phyloP scores from a whole-genome alignment of 164 flowering plant species.

The Magnolia kwangsiensis region DNA sequence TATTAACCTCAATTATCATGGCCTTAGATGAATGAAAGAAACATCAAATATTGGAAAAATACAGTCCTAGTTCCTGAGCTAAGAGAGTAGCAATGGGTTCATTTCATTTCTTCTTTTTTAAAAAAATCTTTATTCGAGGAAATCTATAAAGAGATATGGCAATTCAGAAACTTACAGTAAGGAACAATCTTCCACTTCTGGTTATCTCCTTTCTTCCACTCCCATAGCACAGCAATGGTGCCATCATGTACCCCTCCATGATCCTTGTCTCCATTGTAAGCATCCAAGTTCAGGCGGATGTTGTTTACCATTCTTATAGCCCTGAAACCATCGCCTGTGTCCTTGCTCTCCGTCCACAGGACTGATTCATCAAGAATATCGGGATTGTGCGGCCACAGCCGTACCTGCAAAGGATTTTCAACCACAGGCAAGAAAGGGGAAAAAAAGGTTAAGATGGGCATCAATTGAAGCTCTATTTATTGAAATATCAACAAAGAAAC shows the following conservation, averaged over 20 bases:
- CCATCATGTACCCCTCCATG: slow-evolving; percentile 74
- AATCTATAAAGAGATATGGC: neutral
- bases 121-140: neutral
- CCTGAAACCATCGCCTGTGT: slow-evolving; percentile 49
- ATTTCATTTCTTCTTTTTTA: neutral
- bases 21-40: too few species aligned
- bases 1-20: too few species aligned
- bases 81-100: neutral
- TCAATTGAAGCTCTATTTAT: too few species aligned
- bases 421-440: neutral
- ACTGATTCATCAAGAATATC: slow-evolving; percentile 52
- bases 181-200: slow-evolving; percentile 67
- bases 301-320: slow-evolving; percentile 65
- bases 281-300: slow-evolving; percentile 54
- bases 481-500: too few species aligned
- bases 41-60: too few species aligned
- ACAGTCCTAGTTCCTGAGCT: too few species aligned
- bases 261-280: slow-evolving; percentile 56
- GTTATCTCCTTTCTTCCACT: slow-evolving; percentile 61
- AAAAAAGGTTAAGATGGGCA: neutral
- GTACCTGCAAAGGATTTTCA: slow-evolving; percentile 42
- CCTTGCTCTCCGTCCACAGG: slow-evolving; percentile 63
- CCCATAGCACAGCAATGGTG: slow-evolving; percentile 55
- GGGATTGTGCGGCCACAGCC: slow-evolving; percentile 46
- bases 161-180: slow-evolving; percentile 39